Evolutionary conservation across 139 green algal species (phyloP), one percentile per base, ranked within the genome.

Genomic region (Picochlorum sp.): DNA sequence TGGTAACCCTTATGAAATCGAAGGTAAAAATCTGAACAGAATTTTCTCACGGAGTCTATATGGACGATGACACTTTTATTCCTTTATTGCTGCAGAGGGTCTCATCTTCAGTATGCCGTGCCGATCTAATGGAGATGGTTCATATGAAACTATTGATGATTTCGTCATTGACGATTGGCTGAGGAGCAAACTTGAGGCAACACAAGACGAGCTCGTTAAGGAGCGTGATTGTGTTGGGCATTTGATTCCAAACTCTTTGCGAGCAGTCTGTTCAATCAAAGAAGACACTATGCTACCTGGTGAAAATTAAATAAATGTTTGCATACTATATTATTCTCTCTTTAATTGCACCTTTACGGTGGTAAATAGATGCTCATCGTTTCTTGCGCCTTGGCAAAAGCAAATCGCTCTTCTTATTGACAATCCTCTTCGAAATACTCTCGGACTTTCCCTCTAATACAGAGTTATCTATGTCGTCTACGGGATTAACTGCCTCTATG

Each of bases 1-100:
- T 50, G 86, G 89, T 67, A 96, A 96, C 80, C 82, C 83, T 18
- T 96, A 95, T 68, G 87, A 87, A 55, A 75, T 94, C 6, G 39
- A 47, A 47, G 39, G 39, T 47, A 47, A 16, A n/a, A 47, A 0
- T 50, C 33, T 52, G 6, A 6, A 6, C 8, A 8, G 3, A 16
- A 43, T 5, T 26, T 43, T 26, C 29, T 10, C 10, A 6, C 20
- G 2, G 30, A 45, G 26, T n/a, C n/a, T 56, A 10, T 22, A 26
- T 24, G 2, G 24, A 41, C 20, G 10, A 29, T 9, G 2, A 5
- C 0, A 13, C n/a, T 55, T 25, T 56, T 36, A 0, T 22, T 44
- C 22, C 1, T 47, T n/a, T 26, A 8, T 20, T 47, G n/a, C 22
- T 36, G 49, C 63, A 33, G 86, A 96, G 50, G 83, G 84, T 33